Evolutionary conservation across 495 filamentous ascomycete species (phyloP), one percentile per base, ranked within the genome.

Genomic region (Tuber brumale): DNA sequence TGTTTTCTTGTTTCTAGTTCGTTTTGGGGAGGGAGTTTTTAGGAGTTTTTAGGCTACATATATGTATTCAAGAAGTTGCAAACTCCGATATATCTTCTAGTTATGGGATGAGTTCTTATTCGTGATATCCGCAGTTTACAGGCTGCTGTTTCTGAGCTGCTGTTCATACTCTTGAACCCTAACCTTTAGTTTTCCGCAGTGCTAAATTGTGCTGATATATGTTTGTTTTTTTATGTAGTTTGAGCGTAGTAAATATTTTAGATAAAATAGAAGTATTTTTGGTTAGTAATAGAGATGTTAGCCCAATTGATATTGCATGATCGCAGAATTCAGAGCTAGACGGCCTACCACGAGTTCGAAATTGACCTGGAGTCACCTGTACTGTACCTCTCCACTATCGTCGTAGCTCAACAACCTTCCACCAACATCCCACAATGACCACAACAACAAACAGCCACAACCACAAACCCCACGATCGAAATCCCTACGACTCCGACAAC

Each of bases 401-500:
- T 42, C 18, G 16, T 31, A 41, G 23, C 43, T 72, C 75, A 14
- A 48, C 39, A 41, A 27, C 75, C 19, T 57, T 51, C 37, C 42
- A 39, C 41, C 69, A 69, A 66, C 73, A 18, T 73, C 23, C 51
- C 44, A 66, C 21, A 48, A 70, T 76, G 73, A 71, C 77, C 69
- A 70, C 76, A 31, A 31, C 46, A 70, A 72, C 21, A 44, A 72
- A 75, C 43, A 16, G 9, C 76, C 72, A 35, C 51, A 70, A 48
- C 57, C 57, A 66, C 31, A 66, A 66, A 35, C 57, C 12, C 19
- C 57, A 18, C 57, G 57, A 66, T 35, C 57, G 57, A 66, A 66
- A 66, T 35, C 70, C 76, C 70, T 66, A 72, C 76, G 51, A 76
- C 51, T 76, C 66, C 44, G 76, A 76, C 48, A 16, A 57, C 66